phyloP scores from a whole-genome alignment of 805 yeast species.

The Dipodascus geniculatus region DNA sequence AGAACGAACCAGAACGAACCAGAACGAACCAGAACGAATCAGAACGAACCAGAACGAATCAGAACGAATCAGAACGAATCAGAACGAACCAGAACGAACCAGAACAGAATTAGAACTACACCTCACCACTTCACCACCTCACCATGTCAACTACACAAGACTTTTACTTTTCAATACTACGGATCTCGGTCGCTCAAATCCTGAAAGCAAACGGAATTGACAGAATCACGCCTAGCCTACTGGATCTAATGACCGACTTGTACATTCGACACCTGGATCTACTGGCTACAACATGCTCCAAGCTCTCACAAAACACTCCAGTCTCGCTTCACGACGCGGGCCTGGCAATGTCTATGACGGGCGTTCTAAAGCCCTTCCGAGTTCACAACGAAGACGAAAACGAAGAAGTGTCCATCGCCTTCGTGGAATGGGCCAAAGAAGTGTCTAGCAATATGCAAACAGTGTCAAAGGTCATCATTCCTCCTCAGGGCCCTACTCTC shows the following conservation, averaged over 20 bases:
- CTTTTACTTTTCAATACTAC: slow-evolving; percentile 35
- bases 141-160: slow-evolving; percentile 15
- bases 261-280: slow-evolving; percentile 51
- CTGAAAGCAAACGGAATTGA: slow-evolving; percentile 80
- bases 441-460: slow-evolving; percentile 32
- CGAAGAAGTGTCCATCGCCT: slow-evolving; percentile 31
- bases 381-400: slow-evolving; percentile 37
- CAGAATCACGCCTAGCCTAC: slow-evolving; percentile 53
- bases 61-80: too few relatives aligned
- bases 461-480: slow-evolving; percentile 8
- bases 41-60: too few relatives aligned
- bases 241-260: slow-evolving; percentile 71
- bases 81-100: too few relatives aligned
- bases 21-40: too few relatives aligned
- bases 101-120: too few relatives aligned
- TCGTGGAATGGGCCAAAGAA: slow-evolving; percentile 46
- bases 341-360: slow-evolving; percentile 54
- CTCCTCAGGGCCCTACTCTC: slow-evolving; percentile 5
- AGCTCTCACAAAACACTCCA: slow-evolving; percentile 34
- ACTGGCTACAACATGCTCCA: slow-evolving; percentile 43
- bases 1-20: too few relatives aligned
- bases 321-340: slow-evolving; percentile 56
- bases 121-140: too few relatives aligned
- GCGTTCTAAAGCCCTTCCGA: slow-evolving; percentile 53
- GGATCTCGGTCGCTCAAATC: slow-evolving; percentile 42